Evolutionary conservation across 352 stramenopile species (phyloP).

Genomic region (Phytophthora tentaculata): DNA sequence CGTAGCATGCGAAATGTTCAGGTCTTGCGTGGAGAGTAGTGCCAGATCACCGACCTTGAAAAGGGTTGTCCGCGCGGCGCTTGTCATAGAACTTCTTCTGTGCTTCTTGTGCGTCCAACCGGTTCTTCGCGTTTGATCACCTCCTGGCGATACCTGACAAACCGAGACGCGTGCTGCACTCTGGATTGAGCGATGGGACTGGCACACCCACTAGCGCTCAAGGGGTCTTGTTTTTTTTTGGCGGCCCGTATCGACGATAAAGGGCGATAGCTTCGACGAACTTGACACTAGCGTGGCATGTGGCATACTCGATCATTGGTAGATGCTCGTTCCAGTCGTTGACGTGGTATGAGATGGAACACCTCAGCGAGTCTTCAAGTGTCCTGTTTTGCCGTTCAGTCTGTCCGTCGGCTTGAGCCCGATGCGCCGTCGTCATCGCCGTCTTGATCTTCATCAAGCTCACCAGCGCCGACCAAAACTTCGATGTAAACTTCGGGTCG

Average conservation of each 20-base stretch:
- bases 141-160: not conserved
- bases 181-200: not conserved
- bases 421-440: slow-evolving; percentile 2
- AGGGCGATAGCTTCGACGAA: slow-evolving; percentile 5
- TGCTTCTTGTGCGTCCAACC: no score
- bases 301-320: slow-evolving; percentile 3
- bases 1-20: not conserved
- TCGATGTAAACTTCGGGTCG: slow-evolving; percentile 24
- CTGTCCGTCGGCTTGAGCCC: slow-evolving; percentile 6
- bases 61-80: not conserved
- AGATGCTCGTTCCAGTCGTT: slow-evolving; percentile 1
- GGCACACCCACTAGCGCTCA: not conserved
- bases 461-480: slow-evolving; percentile 13
- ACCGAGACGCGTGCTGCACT: not conserved
- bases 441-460: not conserved
- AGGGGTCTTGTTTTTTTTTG: not conserved
- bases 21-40: not conserved
- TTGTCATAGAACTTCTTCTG: not conserved
- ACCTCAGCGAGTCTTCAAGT: not conserved
- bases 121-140: not conserved
- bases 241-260: slow-evolving; percentile 3
- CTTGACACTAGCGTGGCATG: slow-evolving; percentile 7
- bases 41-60: not conserved
- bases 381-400: slow-evolving; percentile 5
- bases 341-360: slow-evolving; percentile 1